phyloP scores from a whole-genome alignment of 1,284 basidiomycete species.

The Ceratobasidium papillatum region DNA sequence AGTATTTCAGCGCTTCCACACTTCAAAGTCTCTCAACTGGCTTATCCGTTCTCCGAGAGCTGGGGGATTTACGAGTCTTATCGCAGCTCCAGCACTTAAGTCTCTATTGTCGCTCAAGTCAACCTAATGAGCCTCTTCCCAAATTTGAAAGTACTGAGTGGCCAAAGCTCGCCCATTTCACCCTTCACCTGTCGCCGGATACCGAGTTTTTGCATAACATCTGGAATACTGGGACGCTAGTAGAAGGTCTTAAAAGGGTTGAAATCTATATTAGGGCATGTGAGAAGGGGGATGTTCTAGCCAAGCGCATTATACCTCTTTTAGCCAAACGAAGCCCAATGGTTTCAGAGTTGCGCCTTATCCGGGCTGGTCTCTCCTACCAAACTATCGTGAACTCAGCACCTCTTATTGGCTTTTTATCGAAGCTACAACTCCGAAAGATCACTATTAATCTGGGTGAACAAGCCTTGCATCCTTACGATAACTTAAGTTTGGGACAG shows the following conservation, averaged over 20 bases:
- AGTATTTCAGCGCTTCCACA: not conserved
- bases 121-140: not conserved
- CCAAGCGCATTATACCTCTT: not conserved
- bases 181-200: not conserved
- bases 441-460: not conserved
- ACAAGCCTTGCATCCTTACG: not conserved
- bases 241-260: not conserved
- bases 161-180: not conserved
- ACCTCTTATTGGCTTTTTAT: not conserved
- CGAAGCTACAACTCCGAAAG: not conserved
- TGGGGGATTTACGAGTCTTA: not conserved
- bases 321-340: not conserved
- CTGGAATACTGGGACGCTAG: not conserved
- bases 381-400: not conserved
- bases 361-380: not conserved
- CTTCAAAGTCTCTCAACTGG: not conserved
- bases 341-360: not conserved
- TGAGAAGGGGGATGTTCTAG: not conserved
- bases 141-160: not conserved
- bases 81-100: not conserved
- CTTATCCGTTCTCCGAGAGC: not conserved
- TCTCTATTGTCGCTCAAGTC: not conserved
- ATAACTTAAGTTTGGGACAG: not conserved
- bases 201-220: not conserved
- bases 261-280: not conserved